These are phyloP conservation scores for Lolium perenne DNA, from an alignment of 176 grass and related monocot genomes.

Conservation along the genomic window DNA sequence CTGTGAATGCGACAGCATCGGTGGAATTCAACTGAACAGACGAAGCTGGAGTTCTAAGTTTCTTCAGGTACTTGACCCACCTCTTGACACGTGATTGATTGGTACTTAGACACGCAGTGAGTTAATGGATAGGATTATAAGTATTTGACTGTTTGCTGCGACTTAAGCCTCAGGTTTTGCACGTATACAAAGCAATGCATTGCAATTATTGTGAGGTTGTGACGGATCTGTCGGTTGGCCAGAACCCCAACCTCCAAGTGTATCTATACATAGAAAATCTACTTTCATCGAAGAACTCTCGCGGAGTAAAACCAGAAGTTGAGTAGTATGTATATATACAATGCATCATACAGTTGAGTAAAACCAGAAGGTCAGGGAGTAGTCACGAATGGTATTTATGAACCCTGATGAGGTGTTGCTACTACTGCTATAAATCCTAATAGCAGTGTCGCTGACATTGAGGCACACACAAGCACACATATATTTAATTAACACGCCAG, in stretches of 20 bases:
- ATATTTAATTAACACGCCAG: not conserved
- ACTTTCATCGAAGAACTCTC: conserved; percentile 14
- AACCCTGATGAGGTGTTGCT: conserved; percentile 25
- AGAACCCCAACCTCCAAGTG: conserved; percentile 43
- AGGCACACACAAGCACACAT: not conserved
- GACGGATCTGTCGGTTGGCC: conserved; percentile 51
- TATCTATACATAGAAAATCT: not conserved
- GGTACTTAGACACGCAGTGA: not conserved
- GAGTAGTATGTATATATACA: not conserved
- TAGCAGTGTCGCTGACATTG: conserved; percentile 37
- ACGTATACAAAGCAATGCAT: conserved; percentile 36
- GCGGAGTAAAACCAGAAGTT: not conserved
- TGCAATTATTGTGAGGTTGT: conserved; percentile 41
- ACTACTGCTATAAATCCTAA: not conserved
- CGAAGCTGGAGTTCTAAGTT: not conserved
- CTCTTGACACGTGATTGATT: not conserved
- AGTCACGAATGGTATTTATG: not conserved
- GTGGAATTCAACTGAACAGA: conserved; percentile 2
- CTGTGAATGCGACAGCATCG: conserved; percentile 30
- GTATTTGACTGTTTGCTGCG: conserved; percentile 46
- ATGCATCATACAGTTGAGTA: conserved; percentile 15
- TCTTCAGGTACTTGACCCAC: conserved; percentile 36
- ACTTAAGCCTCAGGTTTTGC: conserved; percentile 47
- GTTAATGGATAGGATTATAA: conserved; percentile 15
- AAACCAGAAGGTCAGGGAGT: no score